Conservation (phyloP, 83 land plant genomes). For the Diphasiastrum complanatum region DNA sequence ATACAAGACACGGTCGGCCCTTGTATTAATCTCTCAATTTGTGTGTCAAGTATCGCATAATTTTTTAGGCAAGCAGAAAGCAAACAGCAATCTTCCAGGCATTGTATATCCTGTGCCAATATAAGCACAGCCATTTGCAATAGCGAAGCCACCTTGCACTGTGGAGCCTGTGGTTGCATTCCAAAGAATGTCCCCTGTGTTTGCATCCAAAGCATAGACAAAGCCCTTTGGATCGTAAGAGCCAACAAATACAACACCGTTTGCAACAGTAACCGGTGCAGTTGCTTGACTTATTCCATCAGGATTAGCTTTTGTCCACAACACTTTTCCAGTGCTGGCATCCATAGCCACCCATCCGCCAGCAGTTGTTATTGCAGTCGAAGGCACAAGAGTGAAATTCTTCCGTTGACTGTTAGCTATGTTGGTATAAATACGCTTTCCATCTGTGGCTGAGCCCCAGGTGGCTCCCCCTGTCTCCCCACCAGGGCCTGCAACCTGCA, state of each 20-base stretch:
- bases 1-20: too few relatives aligned
- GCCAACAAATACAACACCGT: slow-evolving; percentile 38
- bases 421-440: slow-evolving; percentile 39
- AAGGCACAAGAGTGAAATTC: slow-evolving; percentile 24
- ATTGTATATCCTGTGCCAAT: slow-evolving; percentile 34
- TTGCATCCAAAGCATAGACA: slow-evolving; percentile 34
- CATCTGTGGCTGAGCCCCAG: slow-evolving; percentile 51
- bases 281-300: slow-evolving; percentile 14
- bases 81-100: too few relatives aligned
- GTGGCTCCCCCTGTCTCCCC: slow-evolving; percentile 33
- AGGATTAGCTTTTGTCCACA: slow-evolving; percentile 42
- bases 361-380: slow-evolving; percentile 12
- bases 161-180: slow-evolving; percentile 22
- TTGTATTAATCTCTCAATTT: too few relatives aligned
- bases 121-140: slow-evolving; percentile 25
- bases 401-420: slow-evolving; percentile 24
- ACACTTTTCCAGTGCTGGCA: slow-evolving; percentile 28
- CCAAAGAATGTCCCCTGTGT: slow-evolving; percentile 34
- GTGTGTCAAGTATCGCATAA: too few relatives aligned
- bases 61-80: too few relatives aligned
- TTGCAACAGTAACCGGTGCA: slow-evolving; percentile 30
- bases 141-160: slow-evolving; percentile 33
- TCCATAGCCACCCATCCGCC: slow-evolving; percentile 50
- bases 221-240: slow-evolving; percentile 16
- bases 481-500: slow-evolving; percentile 42